Evolutionary conservation across 495 filamentous ascomycete species (phyloP).

Genomic region (Penicillium crystallinum): DNA sequence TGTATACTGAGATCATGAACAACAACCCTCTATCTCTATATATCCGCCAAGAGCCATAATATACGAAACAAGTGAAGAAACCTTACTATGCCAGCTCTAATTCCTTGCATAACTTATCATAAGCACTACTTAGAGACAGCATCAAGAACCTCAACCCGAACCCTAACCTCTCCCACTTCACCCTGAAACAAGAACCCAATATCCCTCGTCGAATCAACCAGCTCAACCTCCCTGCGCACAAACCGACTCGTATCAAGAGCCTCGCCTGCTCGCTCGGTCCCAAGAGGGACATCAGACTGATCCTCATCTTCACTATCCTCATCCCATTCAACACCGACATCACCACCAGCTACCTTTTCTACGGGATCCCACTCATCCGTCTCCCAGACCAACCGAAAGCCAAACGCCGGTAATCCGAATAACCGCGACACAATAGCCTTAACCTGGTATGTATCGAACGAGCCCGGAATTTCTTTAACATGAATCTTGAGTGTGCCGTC

Average conservation of each 20-base stretch:
- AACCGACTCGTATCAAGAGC: conserved; percentile 42
- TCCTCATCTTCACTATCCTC: conserved; percentile 50
- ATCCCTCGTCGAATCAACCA: conserved; percentile 74
- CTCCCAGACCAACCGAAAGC: conserved; percentile 67
- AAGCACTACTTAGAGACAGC: not conserved
- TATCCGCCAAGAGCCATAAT: no score
- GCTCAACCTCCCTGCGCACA: conserved; percentile 70
- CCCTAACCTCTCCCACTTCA: conserved; percentile 48
- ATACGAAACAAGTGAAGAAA: no score
- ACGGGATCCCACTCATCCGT: conserved; percentile 82
- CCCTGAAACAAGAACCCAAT: conserved; percentile 80
- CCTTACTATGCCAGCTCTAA: no score
- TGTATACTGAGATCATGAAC: no score
- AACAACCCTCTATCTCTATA: no score
- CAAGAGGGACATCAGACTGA: conserved; percentile 1
- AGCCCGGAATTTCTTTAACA: conserved; percentile 61
- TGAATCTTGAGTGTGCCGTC: conserved; percentile 3
- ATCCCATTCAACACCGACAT: conserved; percentile 49
- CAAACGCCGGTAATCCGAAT: conserved; percentile 60
- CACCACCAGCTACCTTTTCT: conserved; percentile 47
- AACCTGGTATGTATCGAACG: conserved; percentile 72
- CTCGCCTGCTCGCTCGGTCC: conserved; percentile 8
- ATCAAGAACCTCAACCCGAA: conserved; percentile 56
- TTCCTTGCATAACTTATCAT: not conserved
- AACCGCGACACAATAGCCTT: conserved; percentile 69